These are phyloP conservation scores for Orbilia ellipsospora DNA, from an alignment of 2,329 filamentous ascomycete genomes.

Conservation along the genomic window DNA sequence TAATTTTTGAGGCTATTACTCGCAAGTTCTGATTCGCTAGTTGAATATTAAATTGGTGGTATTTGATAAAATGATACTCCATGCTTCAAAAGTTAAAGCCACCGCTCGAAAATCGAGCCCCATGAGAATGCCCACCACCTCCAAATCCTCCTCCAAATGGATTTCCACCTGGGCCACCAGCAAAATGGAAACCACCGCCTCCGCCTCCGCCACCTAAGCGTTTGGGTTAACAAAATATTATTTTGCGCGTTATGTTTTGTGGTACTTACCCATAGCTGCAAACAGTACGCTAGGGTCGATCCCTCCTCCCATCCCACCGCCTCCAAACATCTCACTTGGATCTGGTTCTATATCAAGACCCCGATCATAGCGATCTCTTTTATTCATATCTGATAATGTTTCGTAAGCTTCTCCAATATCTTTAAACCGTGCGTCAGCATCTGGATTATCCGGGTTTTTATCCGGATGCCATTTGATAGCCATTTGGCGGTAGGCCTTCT, in stretches of 20 bases:
- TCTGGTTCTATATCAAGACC: slow-evolving; percentile 32
- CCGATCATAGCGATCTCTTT: slow-evolving; percentile 67
- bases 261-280: slow-evolving; percentile 49
- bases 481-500: slow-evolving; percentile 95
- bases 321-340: slow-evolving; percentile 50
- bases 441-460: slow-evolving; percentile 89
- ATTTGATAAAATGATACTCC: not conserved
- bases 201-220: slow-evolving; percentile 27
- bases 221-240: slow-evolving; percentile 9
- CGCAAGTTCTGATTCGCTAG: not conserved
- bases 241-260: not conserved
- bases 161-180: slow-evolving; percentile 34
- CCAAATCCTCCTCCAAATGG: slow-evolving; percentile 52
- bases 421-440: slow-evolving; percentile 93
- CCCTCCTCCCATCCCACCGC: slow-evolving; percentile 48
- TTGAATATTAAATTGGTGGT: not conserved
- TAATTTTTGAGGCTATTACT: too few species aligned
- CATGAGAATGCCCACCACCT: slow-evolving; percentile 39
- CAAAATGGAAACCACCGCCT: slow-evolving; percentile 43
- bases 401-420: slow-evolving; percentile 98
- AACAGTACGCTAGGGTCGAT: slow-evolving; percentile 53
- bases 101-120: slow-evolving; percentile 41
- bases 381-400: slow-evolving; percentile 88
- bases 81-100: slow-evolving; percentile 48
- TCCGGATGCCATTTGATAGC: slow-evolving; percentile 95